Conservation (phyloP, 1,284 basidiomycete genomes). For the Wolfiporia cocos region DNA sequence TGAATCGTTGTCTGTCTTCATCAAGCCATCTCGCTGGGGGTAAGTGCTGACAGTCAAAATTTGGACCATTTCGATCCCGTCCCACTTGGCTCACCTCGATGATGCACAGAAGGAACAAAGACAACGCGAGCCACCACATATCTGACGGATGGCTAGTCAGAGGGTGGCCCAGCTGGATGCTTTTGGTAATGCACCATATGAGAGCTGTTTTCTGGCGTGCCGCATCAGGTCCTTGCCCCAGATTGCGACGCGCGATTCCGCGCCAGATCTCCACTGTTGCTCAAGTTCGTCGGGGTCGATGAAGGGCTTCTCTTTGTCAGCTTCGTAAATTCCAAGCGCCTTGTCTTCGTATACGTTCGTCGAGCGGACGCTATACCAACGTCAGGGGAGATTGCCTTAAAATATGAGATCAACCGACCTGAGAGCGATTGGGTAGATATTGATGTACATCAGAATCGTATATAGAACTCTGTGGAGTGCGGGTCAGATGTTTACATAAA, state of each 20-base stretch:
- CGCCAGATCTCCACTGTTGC: slow-evolving; percentile 26
- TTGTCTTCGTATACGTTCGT: slow-evolving; percentile 98
- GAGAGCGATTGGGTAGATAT: slow-evolving; percentile 71
- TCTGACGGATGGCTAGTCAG: slow-evolving; percentile 50
- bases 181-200: slow-evolving; percentile 71
- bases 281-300: slow-evolving; percentile 18
- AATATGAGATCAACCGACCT: no score
- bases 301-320: slow-evolving; percentile 47
- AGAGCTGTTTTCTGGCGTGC: slow-evolving; percentile 83
- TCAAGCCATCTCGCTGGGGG: slow-evolving; percentile 48
- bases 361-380: slow-evolving; percentile 68
- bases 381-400: slow-evolving; percentile 8
- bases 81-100: slow-evolving; percentile 79
- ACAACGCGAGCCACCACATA: slow-evolving; percentile 86
- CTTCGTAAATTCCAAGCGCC: slow-evolving; percentile 70
- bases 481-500: background rate
- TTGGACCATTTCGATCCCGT: background rate
- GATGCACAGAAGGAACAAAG: slow-evolving; percentile 80
- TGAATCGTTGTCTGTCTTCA: slow-evolving; percentile 30
- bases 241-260: slow-evolving; percentile 46
- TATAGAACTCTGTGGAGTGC: slow-evolving; percentile 61
- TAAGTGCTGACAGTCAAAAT: background rate
- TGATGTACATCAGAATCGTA: slow-evolving; percentile 86
- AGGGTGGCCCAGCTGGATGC: no score
- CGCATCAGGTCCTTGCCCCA: slow-evolving; percentile 75